Conservation (phyloP, 148 eudicot species). For the Rhododendron henanense region DNA sequence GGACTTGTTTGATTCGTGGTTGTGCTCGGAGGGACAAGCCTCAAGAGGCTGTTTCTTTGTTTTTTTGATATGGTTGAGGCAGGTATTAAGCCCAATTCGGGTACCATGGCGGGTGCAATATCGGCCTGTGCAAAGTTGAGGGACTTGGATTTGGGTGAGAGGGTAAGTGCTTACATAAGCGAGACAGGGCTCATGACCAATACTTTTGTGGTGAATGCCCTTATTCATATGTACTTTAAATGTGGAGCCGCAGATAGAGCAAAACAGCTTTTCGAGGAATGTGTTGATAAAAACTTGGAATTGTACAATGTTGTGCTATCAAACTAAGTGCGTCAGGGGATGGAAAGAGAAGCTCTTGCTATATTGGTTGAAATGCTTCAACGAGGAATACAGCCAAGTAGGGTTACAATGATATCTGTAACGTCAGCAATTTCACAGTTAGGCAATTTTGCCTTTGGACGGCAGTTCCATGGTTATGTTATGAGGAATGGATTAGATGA, state of each 20-base stretch:
- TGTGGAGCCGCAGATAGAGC: conserved; percentile 31
- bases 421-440: conserved; percentile 23
- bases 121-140: conserved; percentile 38
- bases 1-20: conserved; percentile 42
- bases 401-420: conserved; percentile 30
- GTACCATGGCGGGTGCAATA: conserved; percentile 32
- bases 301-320: conserved; percentile 33
- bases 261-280: conserved; percentile 19
- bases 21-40: conserved; percentile 21
- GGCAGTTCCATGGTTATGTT: conserved; percentile 31
- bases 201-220: conserved; percentile 29
- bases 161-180: conserved; percentile 16
- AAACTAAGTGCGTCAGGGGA: conserved; percentile 27
- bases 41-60: conserved; percentile 26
- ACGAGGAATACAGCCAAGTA: conserved; percentile 22
- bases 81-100: conserved; percentile 27
- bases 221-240: conserved; percentile 41
- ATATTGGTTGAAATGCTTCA: conserved; percentile 23
- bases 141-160: conserved; percentile 31
- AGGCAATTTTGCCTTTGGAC: conserved; percentile 18
- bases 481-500: conserved; percentile 24
- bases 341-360: conserved; percentile 25
- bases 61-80: conserved; percentile 29
- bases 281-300: conserved; percentile 20
- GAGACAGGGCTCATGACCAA: conserved; percentile 11